A percentile compares a stretch with the other conserved stretches of the same genome.
phyloP scores from a whole-genome alignment of 257 asterid species.

The Ligustrum vulgare region DNA sequence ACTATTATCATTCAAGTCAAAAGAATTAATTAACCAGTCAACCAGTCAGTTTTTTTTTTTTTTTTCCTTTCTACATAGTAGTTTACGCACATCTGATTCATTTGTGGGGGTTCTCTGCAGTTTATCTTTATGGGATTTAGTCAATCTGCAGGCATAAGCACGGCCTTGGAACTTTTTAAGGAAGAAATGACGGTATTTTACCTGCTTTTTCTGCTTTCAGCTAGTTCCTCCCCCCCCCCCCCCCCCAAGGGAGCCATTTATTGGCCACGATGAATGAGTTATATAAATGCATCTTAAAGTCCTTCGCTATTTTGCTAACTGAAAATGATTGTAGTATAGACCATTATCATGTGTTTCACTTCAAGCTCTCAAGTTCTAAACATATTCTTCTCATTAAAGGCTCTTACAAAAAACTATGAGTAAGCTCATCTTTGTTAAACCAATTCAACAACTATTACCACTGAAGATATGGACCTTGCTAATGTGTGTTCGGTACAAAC shows the following conservation, averaged over 20 bases:
- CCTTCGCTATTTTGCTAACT: neutral
- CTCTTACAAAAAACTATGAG: neutral
- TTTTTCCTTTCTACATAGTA: neutral
- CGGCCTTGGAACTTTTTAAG: conserved; percentile 39
- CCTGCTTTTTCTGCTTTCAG: conserved; percentile 22
- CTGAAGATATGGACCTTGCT: neutral
- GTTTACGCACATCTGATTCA: conserved; percentile 18
- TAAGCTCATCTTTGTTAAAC: neutral
- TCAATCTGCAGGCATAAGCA: conserved; percentile 34
- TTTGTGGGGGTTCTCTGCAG: conserved; percentile 40
- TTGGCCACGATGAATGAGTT: neutral
- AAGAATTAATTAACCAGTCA: conserved; percentile 4
- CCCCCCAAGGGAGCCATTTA: neutral
- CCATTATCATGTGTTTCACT: neutral
- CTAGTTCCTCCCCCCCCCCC: conserved; percentile 2
- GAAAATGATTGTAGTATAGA: neutral
- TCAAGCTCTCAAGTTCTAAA: neutral
- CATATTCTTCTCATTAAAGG: neutral
- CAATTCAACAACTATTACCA: neutral
- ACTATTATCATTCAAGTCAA: conserved; percentile 9
- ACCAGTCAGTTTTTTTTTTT: conserved; percentile 1
- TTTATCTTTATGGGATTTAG: conserved; percentile 57
- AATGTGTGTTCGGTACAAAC: neutral
- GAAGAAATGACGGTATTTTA: conserved; percentile 55
- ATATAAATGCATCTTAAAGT: neutral